Evolutionary conservation across 352 stramenopile genomes (phyloP), one percentile per base, ranked within the genome.

Genomic region (Phytophthora brassicae): DNA sequence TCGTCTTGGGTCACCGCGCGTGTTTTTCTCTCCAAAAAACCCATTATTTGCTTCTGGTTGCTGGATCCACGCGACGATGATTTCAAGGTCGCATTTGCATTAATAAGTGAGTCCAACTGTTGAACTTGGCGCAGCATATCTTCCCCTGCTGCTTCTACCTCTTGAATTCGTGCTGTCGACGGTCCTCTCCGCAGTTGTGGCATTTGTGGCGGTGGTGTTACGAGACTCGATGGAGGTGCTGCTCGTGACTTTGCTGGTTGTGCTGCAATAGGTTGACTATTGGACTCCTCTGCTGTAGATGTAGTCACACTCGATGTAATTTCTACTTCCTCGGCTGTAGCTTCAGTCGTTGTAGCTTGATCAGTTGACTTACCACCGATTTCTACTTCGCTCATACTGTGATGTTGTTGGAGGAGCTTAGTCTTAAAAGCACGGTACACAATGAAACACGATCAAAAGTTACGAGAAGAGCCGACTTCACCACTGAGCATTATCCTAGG

Each of bases 31-130:
- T 66, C 55, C 43, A 70, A 12, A n/a, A 54, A 70, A 11, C 55
- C 56, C 28, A 66, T 35, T 33, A 70, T 65, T 43, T 64, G 57
- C 11, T 70, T 65, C 26, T 66, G 62, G 20, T 29, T 49, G 8
- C n/a, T 43, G 2, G 62, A 70, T 19, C 33, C 41, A 22, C 45
- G 54, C 16, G 46, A 23, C 9, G 47, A 29, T 48, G 49, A 55
- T 53, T 57, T 65, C 20, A 65, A 56, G 14, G 55, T 70, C 29
- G 62, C 62, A 12, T 44, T 70, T 13, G 71, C 74, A 36, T 83
- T 83, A 26, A 77, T 77, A 4, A 76, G 41, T 1, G 72, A 69
- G 33, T 83, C 74, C 48, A 83, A 47, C 31, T 74, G 68, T 50
- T 80, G 64, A 5, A 83, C 68, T n/a, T 69, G 60, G 29, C 74